A percentile compares a stretch with the other conserved stretches of the same genome.
Evolutionary conservation across 2,329 filamentous ascomycete species (phyloP).

Genomic region (Zymoseptoria crescenta): DNA sequence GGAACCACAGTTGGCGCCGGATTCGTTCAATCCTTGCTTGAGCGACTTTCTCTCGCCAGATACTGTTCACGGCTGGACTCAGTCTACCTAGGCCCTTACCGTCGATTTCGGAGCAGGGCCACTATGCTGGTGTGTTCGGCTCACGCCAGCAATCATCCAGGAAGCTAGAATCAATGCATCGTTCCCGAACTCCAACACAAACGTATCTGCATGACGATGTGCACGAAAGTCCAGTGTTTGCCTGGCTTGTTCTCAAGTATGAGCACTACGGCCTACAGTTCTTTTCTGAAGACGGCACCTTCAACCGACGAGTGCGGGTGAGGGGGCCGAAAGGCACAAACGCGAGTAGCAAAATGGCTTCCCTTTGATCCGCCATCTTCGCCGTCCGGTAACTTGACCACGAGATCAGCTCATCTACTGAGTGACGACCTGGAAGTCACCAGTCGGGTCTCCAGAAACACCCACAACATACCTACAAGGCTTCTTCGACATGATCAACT

Average conservation of each 20-base stretch:
- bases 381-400: neutral
- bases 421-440: neutral
- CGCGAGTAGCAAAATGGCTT: neutral
- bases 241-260: slow-evolving; percentile 8
- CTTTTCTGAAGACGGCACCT: slow-evolving; percentile 4
- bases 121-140: slow-evolving; percentile 13
- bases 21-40: slow-evolving; percentile 18
- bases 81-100: neutral
- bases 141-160: slow-evolving; percentile 26
- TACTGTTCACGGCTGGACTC: no score
- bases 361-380: slow-evolving; percentile 1
- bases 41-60: slow-evolving; percentile 11
- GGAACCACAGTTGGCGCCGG: slow-evolving; percentile 6
- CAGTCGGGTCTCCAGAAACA: neutral
- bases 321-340: slow-evolving; percentile 2
- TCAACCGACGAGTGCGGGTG: slow-evolving; percentile 2
- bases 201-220: slow-evolving; percentile 4
- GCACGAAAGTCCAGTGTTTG: slow-evolving; percentile 1
- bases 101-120: neutral
- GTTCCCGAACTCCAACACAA: slow-evolving; percentile 27
- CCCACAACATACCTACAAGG: neutral
- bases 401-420: neutral
- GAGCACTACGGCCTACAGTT: slow-evolving; percentile 6
- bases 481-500: neutral
- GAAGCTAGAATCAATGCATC: slow-evolving; percentile 18